phyloP scores from a whole-genome alignment of 768 basidiomycete species.

The Amanita rimosa region DNA sequence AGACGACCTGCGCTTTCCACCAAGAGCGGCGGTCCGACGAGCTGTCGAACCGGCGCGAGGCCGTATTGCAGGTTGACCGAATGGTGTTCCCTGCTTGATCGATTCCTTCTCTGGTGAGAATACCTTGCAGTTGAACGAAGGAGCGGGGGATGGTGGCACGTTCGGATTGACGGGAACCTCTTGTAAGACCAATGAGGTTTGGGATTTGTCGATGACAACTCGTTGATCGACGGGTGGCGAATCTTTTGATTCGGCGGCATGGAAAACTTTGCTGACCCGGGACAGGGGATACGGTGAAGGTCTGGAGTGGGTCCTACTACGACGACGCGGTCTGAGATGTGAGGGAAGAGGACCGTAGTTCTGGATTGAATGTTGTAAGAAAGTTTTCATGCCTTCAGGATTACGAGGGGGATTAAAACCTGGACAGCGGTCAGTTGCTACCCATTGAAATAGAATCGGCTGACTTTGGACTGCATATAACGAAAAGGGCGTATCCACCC shows the following conservation, averaged over 20 bases:
- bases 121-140: too few relatives aligned
- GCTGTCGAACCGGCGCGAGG: too few relatives aligned
- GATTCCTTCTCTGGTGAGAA: too few relatives aligned
- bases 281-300: conserved; percentile 51
- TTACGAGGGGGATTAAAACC: conserved; percentile 64
- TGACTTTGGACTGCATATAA: conserved; percentile 63
- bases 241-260: conserved; percentile 22
- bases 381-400: conserved; percentile 56
- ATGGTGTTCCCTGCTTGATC: too few relatives aligned
- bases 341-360: conserved; percentile 39
- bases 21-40: too few relatives aligned
- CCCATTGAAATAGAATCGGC: conserved; percentile 14
- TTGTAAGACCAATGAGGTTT: not conserved
- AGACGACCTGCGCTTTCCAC: too few relatives aligned
- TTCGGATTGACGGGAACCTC: not conserved
- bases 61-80: too few relatives aligned
- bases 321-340: conserved; percentile 17
- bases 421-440: conserved; percentile 15
- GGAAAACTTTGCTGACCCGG: conserved; percentile 10
- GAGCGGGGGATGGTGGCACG: not conserved
- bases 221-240: conserved; percentile 10
- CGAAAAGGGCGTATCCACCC: conserved; percentile 67
- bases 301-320: conserved; percentile 55
- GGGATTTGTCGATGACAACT: conserved; percentile 14
- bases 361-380: conserved; percentile 63